These are phyloP conservation scores for Ensete glaucum DNA, from an alignment of 176 grass and related monocot species.

Conservation along the genomic window DNA sequence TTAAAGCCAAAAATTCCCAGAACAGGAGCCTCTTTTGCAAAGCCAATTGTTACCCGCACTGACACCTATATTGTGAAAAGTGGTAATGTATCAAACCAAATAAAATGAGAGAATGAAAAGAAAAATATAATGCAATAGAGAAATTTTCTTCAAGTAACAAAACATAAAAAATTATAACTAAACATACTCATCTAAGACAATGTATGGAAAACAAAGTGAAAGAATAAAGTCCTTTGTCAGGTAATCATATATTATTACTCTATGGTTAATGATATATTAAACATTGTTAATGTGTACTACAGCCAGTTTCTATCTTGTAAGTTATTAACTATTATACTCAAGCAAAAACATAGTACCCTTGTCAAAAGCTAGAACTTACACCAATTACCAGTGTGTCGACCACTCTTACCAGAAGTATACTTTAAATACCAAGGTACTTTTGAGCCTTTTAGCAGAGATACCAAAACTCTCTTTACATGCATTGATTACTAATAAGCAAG, in stretches of 20 bases:
- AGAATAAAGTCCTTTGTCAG: too few relatives aligned
- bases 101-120: neutral
- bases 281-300: neutral
- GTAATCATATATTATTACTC: too few relatives aligned
- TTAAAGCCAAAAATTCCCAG: constrained; percentile 96
- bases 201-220: too few relatives aligned
- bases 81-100: constrained; percentile 16
- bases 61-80: constrained; percentile 33
- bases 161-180: too few relatives aligned
- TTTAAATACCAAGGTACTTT: neutral
- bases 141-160: too few relatives aligned
- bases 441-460: neutral
- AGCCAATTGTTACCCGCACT: constrained; percentile 67
- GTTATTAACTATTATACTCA: neutral
- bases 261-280: constrained; percentile 2
- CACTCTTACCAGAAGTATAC: too few relatives aligned
- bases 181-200: too few relatives aligned
- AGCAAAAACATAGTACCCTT: too few relatives aligned
- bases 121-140: too few relatives aligned
- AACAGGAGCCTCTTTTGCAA: constrained; percentile 96
- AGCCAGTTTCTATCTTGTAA: neutral
- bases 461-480: neutral
- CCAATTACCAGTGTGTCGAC: neutral
- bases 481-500: neutral
- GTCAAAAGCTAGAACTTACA: neutral